These are phyloP conservation scores for Entonaema liquescens DNA, from an alignment of 495 filamentous ascomycete genomes.

Conservation along the genomic window DNA sequence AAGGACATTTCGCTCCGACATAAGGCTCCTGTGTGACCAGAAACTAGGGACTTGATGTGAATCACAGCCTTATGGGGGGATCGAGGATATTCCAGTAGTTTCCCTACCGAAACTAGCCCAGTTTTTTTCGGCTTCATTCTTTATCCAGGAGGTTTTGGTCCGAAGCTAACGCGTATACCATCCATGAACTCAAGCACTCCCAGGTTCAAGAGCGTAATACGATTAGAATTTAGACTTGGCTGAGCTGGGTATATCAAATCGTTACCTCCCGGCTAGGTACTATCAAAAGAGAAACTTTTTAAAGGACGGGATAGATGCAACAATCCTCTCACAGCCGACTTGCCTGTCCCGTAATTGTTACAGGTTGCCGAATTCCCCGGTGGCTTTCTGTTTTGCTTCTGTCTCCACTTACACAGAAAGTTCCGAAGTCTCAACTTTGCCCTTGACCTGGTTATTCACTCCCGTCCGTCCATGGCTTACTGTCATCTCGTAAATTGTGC, in stretches of 20 bases:
- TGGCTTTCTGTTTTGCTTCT: conserved; percentile 8
- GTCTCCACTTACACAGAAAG: conserved; percentile 12
- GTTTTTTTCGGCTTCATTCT: conserved; percentile 5
- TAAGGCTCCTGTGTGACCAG: conserved; percentile 6
- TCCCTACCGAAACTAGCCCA: conserved; percentile 19
- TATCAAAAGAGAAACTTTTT: conserved; percentile 7
- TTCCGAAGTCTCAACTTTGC: conserved; percentile 12
- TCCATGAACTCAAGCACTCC: too few species aligned
- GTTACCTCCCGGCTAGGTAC: background rate
- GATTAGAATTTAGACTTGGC: conserved; percentile 8
- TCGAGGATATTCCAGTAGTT: conserved; percentile 35
- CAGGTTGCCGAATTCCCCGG: conserved; percentile 28
- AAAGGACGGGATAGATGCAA: conserved; percentile 16
- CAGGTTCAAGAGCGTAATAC: too few species aligned
- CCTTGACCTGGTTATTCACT: conserved; percentile 1
- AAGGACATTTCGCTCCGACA: conserved; percentile 29
- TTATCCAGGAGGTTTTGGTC: conserved; percentile 41
- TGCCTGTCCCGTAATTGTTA: conserved; percentile 11
- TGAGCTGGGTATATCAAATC: background rate
- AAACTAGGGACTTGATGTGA: conserved; percentile 6
- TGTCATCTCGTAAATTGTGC: conserved; percentile 27
- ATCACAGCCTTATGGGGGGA: conserved; percentile 36
- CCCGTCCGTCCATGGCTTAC: conserved; percentile 17
- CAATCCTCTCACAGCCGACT: conserved; percentile 15
- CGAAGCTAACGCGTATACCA: conserved; percentile 33